A percentile compares a stretch with the other conserved stretches of the same genome.
Evolutionary conservation across 192 early-diverging fungal genomes (phyloP).

Genomic region (Funneliformis geosporum): DNA sequence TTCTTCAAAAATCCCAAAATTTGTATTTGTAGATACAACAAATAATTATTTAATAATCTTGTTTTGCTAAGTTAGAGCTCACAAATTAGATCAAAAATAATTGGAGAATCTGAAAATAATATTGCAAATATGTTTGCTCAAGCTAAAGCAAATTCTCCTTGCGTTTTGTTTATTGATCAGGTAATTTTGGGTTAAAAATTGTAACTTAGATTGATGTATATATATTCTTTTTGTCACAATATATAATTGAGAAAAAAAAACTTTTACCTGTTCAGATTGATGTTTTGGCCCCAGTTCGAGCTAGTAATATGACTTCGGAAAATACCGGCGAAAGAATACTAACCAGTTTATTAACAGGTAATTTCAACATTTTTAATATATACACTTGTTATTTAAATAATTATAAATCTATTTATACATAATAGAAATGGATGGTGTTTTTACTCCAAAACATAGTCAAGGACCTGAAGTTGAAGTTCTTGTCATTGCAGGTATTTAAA

Average conservation of each 20-base stretch:
- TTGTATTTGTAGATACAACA: too few relatives aligned
- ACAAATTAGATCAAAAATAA: conserved; percentile 84
- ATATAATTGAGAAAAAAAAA: too few relatives aligned
- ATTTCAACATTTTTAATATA: not conserved
- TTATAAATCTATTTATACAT: too few relatives aligned
- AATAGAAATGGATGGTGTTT: conserved; percentile 81
- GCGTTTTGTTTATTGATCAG: conserved; percentile 92
- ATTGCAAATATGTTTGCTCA: conserved; percentile 83
- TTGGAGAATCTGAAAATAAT: conserved; percentile 91
- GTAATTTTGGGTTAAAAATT: conserved; percentile 35
- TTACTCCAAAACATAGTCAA: conserved; percentile 41
- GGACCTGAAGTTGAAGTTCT: conserved; percentile 58
- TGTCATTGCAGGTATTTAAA: conserved; percentile 64
- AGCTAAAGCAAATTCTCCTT: conserved; percentile 81
- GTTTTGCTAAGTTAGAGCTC: conserved; percentile 60
- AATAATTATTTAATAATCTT: not conserved
- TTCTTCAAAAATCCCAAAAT: too few relatives aligned
- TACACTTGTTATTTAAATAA: too few relatives aligned
- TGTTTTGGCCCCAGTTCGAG: conserved; percentile 74
- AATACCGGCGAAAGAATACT: conserved; percentile 86
- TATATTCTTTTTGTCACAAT: too few relatives aligned
- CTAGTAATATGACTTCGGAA: conserved; percentile 68
- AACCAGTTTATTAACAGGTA: conserved; percentile 80
- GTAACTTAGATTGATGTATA: too few relatives aligned
- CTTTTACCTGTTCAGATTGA: conserved; percentile 66